These are phyloP conservation scores for Capronia epimyces DNA, from an alignment of 2,329 filamentous ascomycete genomes.

Conservation along the genomic window DNA sequence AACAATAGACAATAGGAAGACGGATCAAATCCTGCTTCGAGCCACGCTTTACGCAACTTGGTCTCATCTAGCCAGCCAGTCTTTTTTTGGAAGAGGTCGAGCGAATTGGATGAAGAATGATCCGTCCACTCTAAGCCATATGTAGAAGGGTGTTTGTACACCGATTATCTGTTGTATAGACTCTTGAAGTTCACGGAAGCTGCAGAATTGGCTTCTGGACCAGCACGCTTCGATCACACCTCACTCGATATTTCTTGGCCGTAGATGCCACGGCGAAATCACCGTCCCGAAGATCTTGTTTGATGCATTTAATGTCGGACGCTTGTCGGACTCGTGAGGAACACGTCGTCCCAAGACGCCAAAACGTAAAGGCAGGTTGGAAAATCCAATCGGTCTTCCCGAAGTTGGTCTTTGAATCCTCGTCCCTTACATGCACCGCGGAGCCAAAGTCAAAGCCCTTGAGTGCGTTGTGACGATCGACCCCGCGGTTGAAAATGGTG, in stretches of 20 bases:
- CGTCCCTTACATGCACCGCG: slow-evolving; percentile 4
- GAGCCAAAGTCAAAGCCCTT: slow-evolving; percentile 14
- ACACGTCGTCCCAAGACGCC: not conserved
- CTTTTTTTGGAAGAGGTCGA: too few species aligned
- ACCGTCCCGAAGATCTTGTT: slow-evolving; percentile 1
- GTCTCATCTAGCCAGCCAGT: too few species aligned
- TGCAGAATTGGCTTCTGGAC: not conserved
- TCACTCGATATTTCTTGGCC: not conserved
- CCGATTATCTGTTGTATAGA: too few species aligned
- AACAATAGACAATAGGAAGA: too few species aligned
- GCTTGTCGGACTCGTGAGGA: not conserved
- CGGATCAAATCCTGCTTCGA: too few species aligned
- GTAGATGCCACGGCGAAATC: not conserved
- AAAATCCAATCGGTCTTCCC: slow-evolving; percentile 4
- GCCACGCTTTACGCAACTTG: too few species aligned
- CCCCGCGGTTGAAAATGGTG: slow-evolving; percentile 10
- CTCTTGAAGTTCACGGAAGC: too few species aligned
- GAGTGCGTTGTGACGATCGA: slow-evolving; percentile 3
- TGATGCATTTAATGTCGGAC: slow-evolving; percentile 2
- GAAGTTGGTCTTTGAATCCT: slow-evolving; percentile 9
- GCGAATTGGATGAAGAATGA: too few species aligned
- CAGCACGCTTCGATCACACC: slow-evolving; percentile 9
- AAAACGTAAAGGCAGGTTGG: slow-evolving; percentile 9
- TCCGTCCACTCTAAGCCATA: too few species aligned
- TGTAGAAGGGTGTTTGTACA: too few species aligned